Base-by-base conservation (phyloP, 2,329 filamentous ascomycete species). In the Fusarium pilosicola region DNA sequence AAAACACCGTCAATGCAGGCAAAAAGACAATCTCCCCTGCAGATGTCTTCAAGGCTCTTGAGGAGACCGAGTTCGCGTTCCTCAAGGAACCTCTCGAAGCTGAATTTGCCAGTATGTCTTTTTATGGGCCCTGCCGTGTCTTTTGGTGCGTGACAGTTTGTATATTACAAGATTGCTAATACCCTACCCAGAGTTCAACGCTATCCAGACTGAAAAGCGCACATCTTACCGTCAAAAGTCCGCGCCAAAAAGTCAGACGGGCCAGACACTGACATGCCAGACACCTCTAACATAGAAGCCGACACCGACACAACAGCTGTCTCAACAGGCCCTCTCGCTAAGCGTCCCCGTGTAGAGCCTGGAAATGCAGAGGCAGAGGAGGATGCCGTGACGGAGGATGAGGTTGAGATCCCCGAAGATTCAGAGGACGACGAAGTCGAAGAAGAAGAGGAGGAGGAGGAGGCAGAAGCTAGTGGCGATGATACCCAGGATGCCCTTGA, bases 11-110 rank as follows among this genome's bases (percentile, higher is more conserved):
- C 59, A 84, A 84, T 55, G 87, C 88, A n/a, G 89, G 88, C 80
- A 93, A 94, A 80, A 95, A 95, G 84, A 96, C 93, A 1, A 92
- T 96, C 76, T 88, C 90, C 77, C 92, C 93, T 1, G 87, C 88
- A 45, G 93, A 96, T 79, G 92, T 96, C 45, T 91, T 95, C 78
- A 90, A 91, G 56, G 93, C 93, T 1, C 86, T 96, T 52, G 90
- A 93, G n/a, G 91, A 94, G 42, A 88, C 91, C 52, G 94, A 96
- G 80, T 94, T 94, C 55, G 87, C 86, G n/a, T 95, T 95, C 79
- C 85, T 94, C 63, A 88, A 89, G 20, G 85, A 85, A 63, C 86
- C 90, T 39, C 84, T 96, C 38, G 92, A 96, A 81, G 91, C 90
- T 11, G 94, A 96, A 81, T 92, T 95, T 79, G 88, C 89, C 46